phyloP scores from a whole-genome alignment of 2,329 filamentous ascomycete genomes.

The Fusarium pseudoanthophilum region DNA sequence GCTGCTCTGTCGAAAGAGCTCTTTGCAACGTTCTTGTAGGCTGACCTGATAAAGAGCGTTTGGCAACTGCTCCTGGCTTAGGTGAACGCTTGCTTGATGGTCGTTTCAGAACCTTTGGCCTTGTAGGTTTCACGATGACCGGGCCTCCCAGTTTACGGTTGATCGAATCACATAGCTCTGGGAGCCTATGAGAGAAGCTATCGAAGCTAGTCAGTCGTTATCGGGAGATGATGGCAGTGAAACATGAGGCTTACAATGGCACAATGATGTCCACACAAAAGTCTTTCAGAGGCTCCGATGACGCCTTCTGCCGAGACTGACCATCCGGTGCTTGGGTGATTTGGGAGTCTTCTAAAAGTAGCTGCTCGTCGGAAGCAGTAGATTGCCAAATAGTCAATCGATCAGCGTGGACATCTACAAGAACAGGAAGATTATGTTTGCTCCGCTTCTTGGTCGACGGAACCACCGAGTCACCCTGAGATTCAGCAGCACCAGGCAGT shows the following conservation, averaged over 20 bases:
- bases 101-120: constrained; percentile 60
- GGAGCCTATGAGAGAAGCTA: constrained; percentile 80
- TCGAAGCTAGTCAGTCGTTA: constrained; percentile 54
- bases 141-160: constrained; percentile 83
- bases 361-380: constrained; percentile 70
- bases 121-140: constrained; percentile 65
- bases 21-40: constrained; percentile 67
- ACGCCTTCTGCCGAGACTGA: constrained; percentile 53
- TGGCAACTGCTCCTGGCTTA: constrained; percentile 64
- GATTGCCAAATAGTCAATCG: constrained; percentile 87
- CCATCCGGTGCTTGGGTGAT: constrained; percentile 47
- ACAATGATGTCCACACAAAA: constrained; percentile 85
- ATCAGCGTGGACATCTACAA: constrained; percentile 80
- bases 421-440: constrained; percentile 71
- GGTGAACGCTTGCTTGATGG: constrained; percentile 56
- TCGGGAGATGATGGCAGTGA: background rate
- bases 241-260: constrained; percentile 71
- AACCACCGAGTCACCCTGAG: constrained; percentile 45
- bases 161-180: constrained; percentile 74
- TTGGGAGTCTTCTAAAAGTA: constrained; percentile 62
- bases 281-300: constrained; percentile 73
- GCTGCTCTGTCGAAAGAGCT: constrained; percentile 69
- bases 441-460: constrained; percentile 63
- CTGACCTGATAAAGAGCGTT: constrained; percentile 57
- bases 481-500: constrained; percentile 52